Percentiles rank a stretch among this genome's conserved stretches.
Conservation (phyloP, 306 rosid genomes). For the Dicorynia guianensis region DNA sequence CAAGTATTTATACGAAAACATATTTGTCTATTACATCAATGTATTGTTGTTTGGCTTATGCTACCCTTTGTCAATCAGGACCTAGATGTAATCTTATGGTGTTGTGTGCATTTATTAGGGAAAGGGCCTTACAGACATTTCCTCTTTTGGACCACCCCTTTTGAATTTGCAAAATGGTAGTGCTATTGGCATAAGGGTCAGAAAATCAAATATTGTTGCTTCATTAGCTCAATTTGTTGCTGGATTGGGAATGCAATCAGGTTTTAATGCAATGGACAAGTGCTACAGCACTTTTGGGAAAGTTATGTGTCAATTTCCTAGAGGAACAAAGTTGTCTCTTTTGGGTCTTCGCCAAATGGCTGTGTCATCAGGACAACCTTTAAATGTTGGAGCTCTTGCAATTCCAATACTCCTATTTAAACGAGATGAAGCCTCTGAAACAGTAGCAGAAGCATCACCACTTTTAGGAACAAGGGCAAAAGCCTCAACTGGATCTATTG, state of each 20-base stretch:
- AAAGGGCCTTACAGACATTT: conserved; percentile 72
- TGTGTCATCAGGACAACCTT: conserved; percentile 42
- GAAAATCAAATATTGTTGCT: conserved; percentile 74
- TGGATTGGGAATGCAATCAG: conserved; percentile 50
- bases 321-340: conserved; percentile 75
- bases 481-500: conserved; percentile 57
- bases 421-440: conserved; percentile 45
- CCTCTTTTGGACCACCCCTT: conserved; percentile 83
- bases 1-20: neutral
- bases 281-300: conserved; percentile 75
- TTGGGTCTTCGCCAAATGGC: conserved; percentile 67
- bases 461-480: conserved; percentile 10
- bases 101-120: conserved; percentile 53
- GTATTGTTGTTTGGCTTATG: conserved; percentile 5
- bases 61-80: conserved; percentile 1
- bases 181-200: conserved; percentile 74
- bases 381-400: conserved; percentile 57
- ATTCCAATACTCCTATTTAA: conserved; percentile 51
- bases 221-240: conserved; percentile 81
- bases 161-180: conserved; percentile 69
- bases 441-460: conserved; percentile 43
- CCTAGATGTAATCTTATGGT: conserved; percentile 21
- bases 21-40: conserved; percentile 5
- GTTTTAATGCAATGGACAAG: conserved; percentile 47
- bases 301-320: conserved; percentile 65